phyloP scores from a whole-genome alignment of 495 filamentous ascomycete genomes.

The Xylaria telfairii region DNA sequence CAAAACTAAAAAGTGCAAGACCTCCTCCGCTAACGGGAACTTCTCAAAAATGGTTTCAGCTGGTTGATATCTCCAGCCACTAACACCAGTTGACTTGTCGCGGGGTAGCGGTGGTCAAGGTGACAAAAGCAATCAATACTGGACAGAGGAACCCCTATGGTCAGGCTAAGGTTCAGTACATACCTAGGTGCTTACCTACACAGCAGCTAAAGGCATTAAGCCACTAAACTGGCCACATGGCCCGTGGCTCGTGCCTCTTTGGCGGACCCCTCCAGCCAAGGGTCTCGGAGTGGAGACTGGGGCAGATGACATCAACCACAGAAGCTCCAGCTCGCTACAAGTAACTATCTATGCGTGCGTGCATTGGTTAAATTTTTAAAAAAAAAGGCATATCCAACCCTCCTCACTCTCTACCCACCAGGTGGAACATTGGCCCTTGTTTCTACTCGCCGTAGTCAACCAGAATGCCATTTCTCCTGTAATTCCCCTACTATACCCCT shows the following conservation, averaged over 20 bases:
- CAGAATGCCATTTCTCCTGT: neutral
- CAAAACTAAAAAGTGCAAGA: neutral
- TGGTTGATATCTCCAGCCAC: neutral
- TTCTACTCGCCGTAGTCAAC: neutral
- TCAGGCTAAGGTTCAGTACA: too few species aligned
- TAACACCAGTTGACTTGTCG: neutral
- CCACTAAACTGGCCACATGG: slow-evolving; percentile 17
- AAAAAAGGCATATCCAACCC: neutral
- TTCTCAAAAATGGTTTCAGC: neutral
- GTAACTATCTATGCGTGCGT: too few species aligned
- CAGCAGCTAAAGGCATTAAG: neutral
- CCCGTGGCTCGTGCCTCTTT: slow-evolving; percentile 12
- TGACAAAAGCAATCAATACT: too few species aligned
- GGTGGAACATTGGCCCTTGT: neutral
- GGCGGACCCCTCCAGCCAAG: neutral
- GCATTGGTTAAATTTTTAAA: neutral
- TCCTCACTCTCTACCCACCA: neutral
- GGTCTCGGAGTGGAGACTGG: neutral
- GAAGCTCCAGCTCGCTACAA: neutral
- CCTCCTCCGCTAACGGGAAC: neutral
- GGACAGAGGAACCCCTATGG: too few species aligned
- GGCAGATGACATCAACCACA: slow-evolving; percentile 24
- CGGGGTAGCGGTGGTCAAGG: neutral
- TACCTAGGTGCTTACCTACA: too few species aligned
- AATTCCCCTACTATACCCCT: neutral